Base-by-base conservation (phyloP, 169 alveolate genomes). In the Plasmodium berghei region DNA sequence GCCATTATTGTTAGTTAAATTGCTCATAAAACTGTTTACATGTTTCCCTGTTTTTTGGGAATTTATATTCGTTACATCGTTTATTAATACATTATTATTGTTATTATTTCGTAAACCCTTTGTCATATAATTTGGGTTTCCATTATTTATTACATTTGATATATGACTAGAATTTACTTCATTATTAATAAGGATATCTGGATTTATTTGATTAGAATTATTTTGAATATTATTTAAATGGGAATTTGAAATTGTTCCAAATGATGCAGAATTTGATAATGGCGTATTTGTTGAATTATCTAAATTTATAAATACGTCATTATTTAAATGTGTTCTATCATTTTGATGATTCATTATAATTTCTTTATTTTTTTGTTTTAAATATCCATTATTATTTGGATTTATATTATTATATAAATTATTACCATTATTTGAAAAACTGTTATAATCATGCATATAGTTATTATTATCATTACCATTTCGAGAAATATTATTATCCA, bases 281-380 rank as follows among this genome's bases (percentile, higher is more conserved):
- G 20, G 18, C 59, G 59, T 52, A 52, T 58, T 58, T 18, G 28
- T 5, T 12, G 26, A 18, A 58, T 18, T 18, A 42, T 14, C 52
- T 20, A 70, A 48, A 55, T 55, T 72, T 24, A 24, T 63, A 63
- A 62, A 75, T 10, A 64, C 2, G 18, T 64, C 89, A 34, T 61
- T 64, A 61, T 66, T 64, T 16, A 28, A 28, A 59, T 69, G 63
- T 56, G 63, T 63, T 49, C 28, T 26, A 20, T 22, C 66, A 10
- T 42, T 77, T 42, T 52, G 63, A 10, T 74, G 14, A 24, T 64
- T 77, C 34, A 62, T 64, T 64, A 63, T 2, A 20, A 63, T 24
- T 10, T 77, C 71, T 5, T 12, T 28, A 22, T 63, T 77, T 5
- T 55, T 58, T 45, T 58, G 48, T 18, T 9, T 45, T 49, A 72